Evolutionary conservation across 805 yeast species (phyloP).

Genomic region (Cyberlindnera meyerae): DNA sequence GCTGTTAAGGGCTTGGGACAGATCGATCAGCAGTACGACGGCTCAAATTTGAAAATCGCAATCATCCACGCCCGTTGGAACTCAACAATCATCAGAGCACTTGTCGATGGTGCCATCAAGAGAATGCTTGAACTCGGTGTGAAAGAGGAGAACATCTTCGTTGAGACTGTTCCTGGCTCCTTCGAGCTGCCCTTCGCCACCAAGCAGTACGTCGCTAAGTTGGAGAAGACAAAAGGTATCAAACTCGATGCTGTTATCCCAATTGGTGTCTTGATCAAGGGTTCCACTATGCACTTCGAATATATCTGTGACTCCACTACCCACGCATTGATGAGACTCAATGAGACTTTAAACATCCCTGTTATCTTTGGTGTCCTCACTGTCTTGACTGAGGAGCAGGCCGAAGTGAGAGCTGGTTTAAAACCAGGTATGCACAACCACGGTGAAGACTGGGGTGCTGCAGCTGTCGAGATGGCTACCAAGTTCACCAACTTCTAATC

Average conservation of each 20-base stretch:
- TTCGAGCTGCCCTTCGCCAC: constrained; percentile 89
- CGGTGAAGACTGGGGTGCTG: constrained; percentile 98
- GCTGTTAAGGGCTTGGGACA: constrained; percentile 80
- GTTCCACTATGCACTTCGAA: constrained; percentile 97
- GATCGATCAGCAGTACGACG: constrained; percentile 65
- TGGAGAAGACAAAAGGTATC: constrained; percentile 34
- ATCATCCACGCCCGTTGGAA: constrained; percentile 98
- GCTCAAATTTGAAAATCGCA: constrained; percentile 65
- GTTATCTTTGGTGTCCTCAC: constrained; percentile 92
- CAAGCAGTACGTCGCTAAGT: constrained; percentile 41
- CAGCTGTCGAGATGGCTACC: constrained; percentile 91
- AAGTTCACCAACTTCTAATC: constrained; percentile 29
- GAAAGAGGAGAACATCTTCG: constrained; percentile 62
- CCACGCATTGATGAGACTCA: constrained; percentile 77
- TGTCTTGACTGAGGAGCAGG: constrained; percentile 91
- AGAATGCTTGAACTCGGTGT: constrained; percentile 66
- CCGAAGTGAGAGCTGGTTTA: constrained; percentile 86
- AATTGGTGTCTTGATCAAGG: constrained; percentile 92
- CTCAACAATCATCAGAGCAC: constrained; percentile 62
- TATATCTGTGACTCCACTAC: constrained; percentile 91
- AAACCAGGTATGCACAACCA: constrained; percentile 84
- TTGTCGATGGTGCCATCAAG: constrained; percentile 71
- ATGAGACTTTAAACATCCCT: constrained; percentile 64
- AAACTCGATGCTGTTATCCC: constrained; percentile 84
- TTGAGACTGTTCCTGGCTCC: constrained; percentile 92